A percentile compares a stretch with the other conserved stretches of the same genome.
phyloP scores from a whole-genome alignment of 768 basidiomycete genomes.

The Trametes meyenii region DNA sequence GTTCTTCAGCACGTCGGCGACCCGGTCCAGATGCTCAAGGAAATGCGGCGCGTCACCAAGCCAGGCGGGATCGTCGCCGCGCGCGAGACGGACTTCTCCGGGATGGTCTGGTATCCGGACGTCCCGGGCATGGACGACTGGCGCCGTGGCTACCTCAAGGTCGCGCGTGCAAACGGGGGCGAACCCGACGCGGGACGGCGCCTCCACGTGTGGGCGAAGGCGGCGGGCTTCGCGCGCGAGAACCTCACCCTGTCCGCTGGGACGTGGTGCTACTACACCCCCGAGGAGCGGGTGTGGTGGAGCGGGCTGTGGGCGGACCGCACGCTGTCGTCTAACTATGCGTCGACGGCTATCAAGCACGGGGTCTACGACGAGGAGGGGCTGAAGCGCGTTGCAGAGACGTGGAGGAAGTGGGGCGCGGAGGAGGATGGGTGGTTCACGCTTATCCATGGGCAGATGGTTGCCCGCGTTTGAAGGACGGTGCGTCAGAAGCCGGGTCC shows the following conservation, averaged over 20 bases:
- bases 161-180: slow-evolving; percentile 38
- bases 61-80: slow-evolving; percentile 49
- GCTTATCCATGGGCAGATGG: slow-evolving; percentile 22
- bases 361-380: slow-evolving; percentile 18
- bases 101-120: slow-evolving; percentile 42
- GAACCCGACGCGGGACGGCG: slow-evolving; percentile 45
- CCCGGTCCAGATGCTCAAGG: slow-evolving; percentile 43
- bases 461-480: slow-evolving; percentile 4
- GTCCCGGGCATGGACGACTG: slow-evolving; percentile 36
- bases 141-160: slow-evolving; percentile 34
- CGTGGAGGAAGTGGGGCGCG: slow-evolving; percentile 20
- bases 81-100: slow-evolving; percentile 44
- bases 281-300: slow-evolving; percentile 44
- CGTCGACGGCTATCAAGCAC: slow-evolving; percentile 33
- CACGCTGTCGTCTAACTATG: slow-evolving; percentile 38
- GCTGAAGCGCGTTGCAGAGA: slow-evolving; percentile 15
- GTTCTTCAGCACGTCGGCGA: slow-evolving; percentile 51
- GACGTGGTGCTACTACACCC: slow-evolving; percentile 41
- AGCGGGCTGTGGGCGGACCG: slow-evolving; percentile 44
- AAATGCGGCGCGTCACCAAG: slow-evolving; percentile 52
- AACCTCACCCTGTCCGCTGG: slow-evolving; percentile 36
- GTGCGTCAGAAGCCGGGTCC: too few relatives aligned
- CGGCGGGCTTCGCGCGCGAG: slow-evolving; percentile 38
- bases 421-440: slow-evolving; percentile 27
- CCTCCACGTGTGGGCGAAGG: slow-evolving; percentile 41